Evolutionary conservation across 352 stramenopile species (phyloP), one percentile per base, ranked within the genome.

Genomic region (Globisporangium sylvaticum): DNA sequence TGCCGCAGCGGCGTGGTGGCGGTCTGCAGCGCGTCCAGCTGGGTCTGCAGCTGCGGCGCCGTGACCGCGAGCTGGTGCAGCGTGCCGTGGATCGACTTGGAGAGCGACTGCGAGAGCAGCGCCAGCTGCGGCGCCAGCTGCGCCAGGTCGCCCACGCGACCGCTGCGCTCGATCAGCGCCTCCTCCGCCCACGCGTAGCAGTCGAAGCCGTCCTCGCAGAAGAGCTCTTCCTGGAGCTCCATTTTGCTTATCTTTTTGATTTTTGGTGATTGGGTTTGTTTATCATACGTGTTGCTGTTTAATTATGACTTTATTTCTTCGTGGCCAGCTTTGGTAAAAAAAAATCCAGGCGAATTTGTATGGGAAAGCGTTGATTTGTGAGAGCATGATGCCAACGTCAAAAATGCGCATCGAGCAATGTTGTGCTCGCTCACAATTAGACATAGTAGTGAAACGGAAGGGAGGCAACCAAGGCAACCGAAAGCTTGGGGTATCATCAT

Each of bases 161-260:
- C 74, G 2, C 68, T 61, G 25, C 58, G 64, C 14, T 80, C 71
- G 56, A 82, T 68, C 62, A 92, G 68, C 34, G 78, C 81, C 53
- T 89, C 75, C 71, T 92, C 84, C 29, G 87, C 74, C 82, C 82
- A 92, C 65, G 81, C 81, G 71, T 84, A 91, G 55, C 76, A 81
- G 67, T 92, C 79, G 68, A 92, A 92, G 50, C 64, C 76, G 24
- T 75, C 58, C 57, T 75, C 77, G 24, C 60, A 61, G 46, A 87
- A 89, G 31, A 77, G 72, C 24, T 77, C 70, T 25, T 84, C 81
- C 62, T 81, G 78, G 53, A 89, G n/a, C 39, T 67, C 66, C 52
- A 71, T 61, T 7, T 24, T 34, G 50, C 15, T 32, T n/a, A 4
- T 15, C 52, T 34, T 20, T 25, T 55, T 31, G 22, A 6, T 18